phyloP scores from a whole-genome alignment of 2,329 filamentous ascomycete genomes.

The Talaromyces piceae region DNA sequence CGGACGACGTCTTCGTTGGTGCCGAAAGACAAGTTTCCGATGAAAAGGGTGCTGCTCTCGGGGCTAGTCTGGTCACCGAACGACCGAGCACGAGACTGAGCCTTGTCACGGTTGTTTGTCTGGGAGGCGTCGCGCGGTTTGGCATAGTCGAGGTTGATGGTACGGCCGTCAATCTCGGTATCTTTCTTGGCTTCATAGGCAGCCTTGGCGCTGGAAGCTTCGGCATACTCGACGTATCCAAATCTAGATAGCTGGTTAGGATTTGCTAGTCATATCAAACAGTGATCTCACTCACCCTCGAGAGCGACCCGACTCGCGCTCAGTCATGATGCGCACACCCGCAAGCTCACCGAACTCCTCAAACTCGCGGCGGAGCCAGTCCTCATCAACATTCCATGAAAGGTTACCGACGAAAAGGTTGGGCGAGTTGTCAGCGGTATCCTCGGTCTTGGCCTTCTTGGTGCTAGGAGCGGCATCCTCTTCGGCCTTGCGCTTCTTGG shows the following conservation, averaged over 20 bases:
- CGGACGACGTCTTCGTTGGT: slow-evolving; percentile 68
- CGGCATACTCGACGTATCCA: slow-evolving; percentile 83
- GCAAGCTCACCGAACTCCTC: slow-evolving; percentile 66
- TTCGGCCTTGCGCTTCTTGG: slow-evolving; percentile 45
- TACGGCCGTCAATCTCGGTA: slow-evolving; percentile 64
- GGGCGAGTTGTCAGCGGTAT: slow-evolving; percentile 25
- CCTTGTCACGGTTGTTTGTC: slow-evolving; percentile 56
- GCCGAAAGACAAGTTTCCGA: slow-evolving; percentile 84
- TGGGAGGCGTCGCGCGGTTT: slow-evolving; percentile 54
- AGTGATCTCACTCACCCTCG: slow-evolving; percentile 53
- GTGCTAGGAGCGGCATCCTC: slow-evolving; percentile 34
- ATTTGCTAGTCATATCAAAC: neutral
- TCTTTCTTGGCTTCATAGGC: slow-evolving; percentile 70
- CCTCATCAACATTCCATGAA: slow-evolving; percentile 84
- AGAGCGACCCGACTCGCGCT: slow-evolving; percentile 72
- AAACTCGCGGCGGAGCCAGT: slow-evolving; percentile 73
- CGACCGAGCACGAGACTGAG: slow-evolving; percentile 41
- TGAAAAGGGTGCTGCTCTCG: slow-evolving; percentile 79
- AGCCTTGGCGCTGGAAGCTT: slow-evolving; percentile 58
- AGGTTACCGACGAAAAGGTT: slow-evolving; percentile 88
- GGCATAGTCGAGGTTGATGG: slow-evolving; percentile 72
- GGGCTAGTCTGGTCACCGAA: slow-evolving; percentile 75
- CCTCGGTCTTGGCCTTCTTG: slow-evolving; percentile 58
- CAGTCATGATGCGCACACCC: slow-evolving; percentile 72
- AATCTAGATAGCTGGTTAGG: slow-evolving; percentile 45